Evolutionary conservation across 306 rosid genomes (phyloP).

Genomic region (Sechiopsis laciniata): DNA sequence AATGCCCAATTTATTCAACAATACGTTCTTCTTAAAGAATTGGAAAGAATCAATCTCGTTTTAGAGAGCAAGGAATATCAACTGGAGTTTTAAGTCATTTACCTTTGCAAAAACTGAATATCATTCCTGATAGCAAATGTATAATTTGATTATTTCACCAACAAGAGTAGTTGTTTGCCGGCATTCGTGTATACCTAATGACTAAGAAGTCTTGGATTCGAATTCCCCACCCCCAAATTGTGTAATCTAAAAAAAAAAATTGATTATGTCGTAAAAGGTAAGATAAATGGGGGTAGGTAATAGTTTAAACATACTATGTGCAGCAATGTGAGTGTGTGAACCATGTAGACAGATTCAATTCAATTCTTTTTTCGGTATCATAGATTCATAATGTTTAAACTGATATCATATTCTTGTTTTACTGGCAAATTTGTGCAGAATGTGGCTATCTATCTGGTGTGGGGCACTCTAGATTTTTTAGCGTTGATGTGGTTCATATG

Average conservation of each 20-base stretch:
- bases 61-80: background rate
- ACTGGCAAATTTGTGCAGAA: slow-evolving; percentile 35
- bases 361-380: background rate
- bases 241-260: too few species aligned
- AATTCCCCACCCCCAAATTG: too few species aligned
- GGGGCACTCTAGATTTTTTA: slow-evolving; percentile 46
- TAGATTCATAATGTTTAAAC: background rate
- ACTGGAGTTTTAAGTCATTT: background rate
- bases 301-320: background rate
- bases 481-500: slow-evolving; percentile 47
- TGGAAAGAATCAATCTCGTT: background rate
- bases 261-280: background rate
- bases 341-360: background rate
- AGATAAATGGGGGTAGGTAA: background rate
- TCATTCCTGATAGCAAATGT: background rate
- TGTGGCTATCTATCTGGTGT: slow-evolving; percentile 47
- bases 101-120: background rate
- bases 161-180: too few species aligned
- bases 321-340: background rate
- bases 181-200: too few species aligned
- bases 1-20: background rate
- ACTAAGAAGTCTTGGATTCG: too few species aligned
- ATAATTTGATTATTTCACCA: background rate
- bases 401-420: slow-evolving; percentile 6
- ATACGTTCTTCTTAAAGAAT: background rate